Base-by-base conservation (phyloP, 768 basidiomycete species). In the Lentinula boryana region DNA sequence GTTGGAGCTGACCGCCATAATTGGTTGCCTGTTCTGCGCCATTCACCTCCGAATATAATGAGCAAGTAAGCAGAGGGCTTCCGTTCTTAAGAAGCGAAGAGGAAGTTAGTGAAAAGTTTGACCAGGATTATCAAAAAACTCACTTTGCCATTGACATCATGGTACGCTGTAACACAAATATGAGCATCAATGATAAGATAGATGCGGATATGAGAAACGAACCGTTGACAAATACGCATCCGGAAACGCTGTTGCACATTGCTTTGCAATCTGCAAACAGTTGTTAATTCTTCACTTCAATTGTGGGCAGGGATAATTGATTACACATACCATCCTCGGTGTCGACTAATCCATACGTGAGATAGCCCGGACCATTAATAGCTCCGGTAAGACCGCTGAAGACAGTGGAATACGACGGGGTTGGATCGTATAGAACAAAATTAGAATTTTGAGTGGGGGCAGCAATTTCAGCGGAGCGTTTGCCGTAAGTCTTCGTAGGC, bases 111-210 rank as follows among this genome's bases (percentile, higher is more conserved):
- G 23, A 18, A 48, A 1, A n/a, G 31, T 40, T 12, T 23, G 3
- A 16, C 18, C 5, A 9, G n/a, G n/a, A n/a, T n/a, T n/a, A n/a
- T n/a, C n/a, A n/a, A n/a, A n/a, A n/a, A n/a, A 56, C 65, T 23
- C 48, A 73, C 73, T 66, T 74, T 75, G 32, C 70, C 75, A 58
- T 76, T 73, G 32, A 71, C 70, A 53, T 76, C 74, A 62, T 72
- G 69, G 65, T 74, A 75, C 3, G 69, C 75, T 27, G 27, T 27
- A 27, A 27, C 27, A 27, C 27, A 27, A 27, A 27, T 27, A 27
- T 27, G 27, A 27, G 27, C 27, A 27, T 27, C 0, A 3, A 3
- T 27, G 27, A 3, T 75, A 38, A 18, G 56, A 48, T 32, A 32
- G 13, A 60, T 21, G 23, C 2, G 3, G 32, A 32, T 56, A n/a